phyloP scores from a whole-genome alignment of 129 eudicot genomes.

The Smallanthus sonchifolius region DNA sequence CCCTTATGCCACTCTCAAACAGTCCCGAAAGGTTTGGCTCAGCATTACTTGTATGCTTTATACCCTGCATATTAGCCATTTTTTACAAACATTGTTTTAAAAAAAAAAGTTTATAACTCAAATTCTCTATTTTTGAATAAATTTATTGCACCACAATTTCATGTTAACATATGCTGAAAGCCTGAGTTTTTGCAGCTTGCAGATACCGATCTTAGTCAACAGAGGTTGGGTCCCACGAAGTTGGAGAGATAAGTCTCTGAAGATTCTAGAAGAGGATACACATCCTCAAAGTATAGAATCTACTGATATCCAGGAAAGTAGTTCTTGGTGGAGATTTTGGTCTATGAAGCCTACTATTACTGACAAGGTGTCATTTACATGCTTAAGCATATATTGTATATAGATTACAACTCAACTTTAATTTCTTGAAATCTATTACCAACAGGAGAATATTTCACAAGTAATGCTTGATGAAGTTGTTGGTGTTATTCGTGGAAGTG shows the following conservation, averaged over 20 bases:
- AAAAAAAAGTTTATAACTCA: too few species aligned
- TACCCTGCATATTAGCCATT: neutral
- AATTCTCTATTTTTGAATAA: neutral
- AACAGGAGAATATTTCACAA: conserved; percentile 39
- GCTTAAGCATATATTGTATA: neutral
- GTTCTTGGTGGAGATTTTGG: conserved; percentile 68
- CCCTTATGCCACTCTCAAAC: conserved; percentile 67
- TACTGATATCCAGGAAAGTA: conserved; percentile 36
- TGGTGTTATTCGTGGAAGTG: conserved; percentile 93
- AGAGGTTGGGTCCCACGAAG: conserved; percentile 98
- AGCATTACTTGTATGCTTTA: neutral
- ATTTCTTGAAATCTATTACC: conserved; percentile 5
- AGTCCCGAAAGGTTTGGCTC: conserved; percentile 60
- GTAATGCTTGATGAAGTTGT: conserved; percentile 49
- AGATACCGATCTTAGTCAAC: conserved; percentile 74
- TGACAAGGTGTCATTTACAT: conserved; percentile 37
- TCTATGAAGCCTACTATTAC: conserved; percentile 41
- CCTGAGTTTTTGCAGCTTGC: conserved; percentile 46
- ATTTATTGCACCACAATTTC: neutral
- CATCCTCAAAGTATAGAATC: conserved; percentile 29
- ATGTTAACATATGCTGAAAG: conserved; percentile 10
- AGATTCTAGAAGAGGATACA: conserved; percentile 32
- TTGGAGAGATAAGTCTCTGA: conserved; percentile 69
- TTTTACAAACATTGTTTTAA: neutral
- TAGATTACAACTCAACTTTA: neutral